These are phyloP conservation scores for Diaporthe australafricana DNA, from an alignment of 2,329 filamentous ascomycete genomes.

Conservation along the genomic window DNA sequence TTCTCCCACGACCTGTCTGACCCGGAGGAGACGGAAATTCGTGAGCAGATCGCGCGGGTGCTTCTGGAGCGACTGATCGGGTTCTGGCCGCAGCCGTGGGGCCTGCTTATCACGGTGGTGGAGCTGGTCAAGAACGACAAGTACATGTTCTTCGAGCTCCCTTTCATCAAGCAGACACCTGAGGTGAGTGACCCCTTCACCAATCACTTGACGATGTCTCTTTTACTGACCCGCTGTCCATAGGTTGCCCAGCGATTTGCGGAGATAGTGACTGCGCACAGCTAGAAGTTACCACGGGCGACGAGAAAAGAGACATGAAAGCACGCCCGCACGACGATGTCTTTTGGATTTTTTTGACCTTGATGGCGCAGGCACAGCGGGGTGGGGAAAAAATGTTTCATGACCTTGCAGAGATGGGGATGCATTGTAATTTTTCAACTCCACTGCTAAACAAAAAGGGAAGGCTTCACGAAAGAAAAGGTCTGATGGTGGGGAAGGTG, in stretches of 20 bases:
- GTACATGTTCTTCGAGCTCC: slow-evolving; percentile 91
- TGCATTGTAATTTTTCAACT: neutral
- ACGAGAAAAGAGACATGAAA: neutral
- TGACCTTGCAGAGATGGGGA: neutral
- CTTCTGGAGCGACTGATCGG: slow-evolving; percentile 89
- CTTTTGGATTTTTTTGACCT: neutral
- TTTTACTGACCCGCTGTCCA: neutral
- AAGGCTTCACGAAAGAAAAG: neutral
- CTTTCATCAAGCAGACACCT: slow-evolving; percentile 89
- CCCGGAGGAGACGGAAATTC: slow-evolving; percentile 83
- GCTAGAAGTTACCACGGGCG: neutral
- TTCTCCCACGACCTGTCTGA: slow-evolving; percentile 82
- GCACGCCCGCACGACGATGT: neutral
- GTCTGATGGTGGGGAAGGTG: neutral
- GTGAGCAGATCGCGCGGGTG: slow-evolving; percentile 90
- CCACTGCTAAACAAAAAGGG: neutral
- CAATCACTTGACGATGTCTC: too few species aligned
- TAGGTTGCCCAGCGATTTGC: slow-evolving; percentile 29
- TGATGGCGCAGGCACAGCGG: slow-evolving; percentile 1
- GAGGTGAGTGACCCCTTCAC: slow-evolving; percentile 69
- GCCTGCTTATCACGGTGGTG: slow-evolving; percentile 86
- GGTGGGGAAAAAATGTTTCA: neutral
- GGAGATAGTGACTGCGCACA: slow-evolving; percentile 28
- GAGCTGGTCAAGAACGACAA: slow-evolving; percentile 93
- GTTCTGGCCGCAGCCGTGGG: slow-evolving; percentile 96